Percentiles rank a stretch among this genome's conserved stretches.
Conservation (phyloP, 2,329 filamentous ascomycete species). For the Hysterium pulicare region DNA sequence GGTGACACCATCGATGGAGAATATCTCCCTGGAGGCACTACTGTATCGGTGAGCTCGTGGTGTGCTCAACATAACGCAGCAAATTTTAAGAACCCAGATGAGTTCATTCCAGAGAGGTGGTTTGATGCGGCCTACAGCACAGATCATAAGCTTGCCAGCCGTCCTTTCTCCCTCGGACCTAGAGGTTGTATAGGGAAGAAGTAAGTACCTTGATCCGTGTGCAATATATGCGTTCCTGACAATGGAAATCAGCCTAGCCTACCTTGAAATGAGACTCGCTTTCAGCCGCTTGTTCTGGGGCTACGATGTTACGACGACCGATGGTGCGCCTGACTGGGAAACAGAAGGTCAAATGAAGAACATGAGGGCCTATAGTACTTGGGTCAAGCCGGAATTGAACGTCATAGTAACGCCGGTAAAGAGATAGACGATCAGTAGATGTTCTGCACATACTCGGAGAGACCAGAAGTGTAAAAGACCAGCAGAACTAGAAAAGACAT, state of each 20-base stretch:
- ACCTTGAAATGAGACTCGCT: constrained; percentile 22
- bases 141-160: constrained; percentile 24
- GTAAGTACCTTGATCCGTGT: too few species aligned
- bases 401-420: constrained; percentile 12
- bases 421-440: constrained; percentile 1
- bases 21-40: constrained; percentile 10
- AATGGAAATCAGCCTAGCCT: constrained; percentile 21
- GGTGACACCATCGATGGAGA: constrained; percentile 14
- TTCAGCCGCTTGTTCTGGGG: constrained; percentile 17
- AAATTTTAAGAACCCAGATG: background rate
- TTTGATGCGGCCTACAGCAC: constrained; percentile 22
- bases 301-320: constrained; percentile 15
- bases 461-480: too few species aligned
- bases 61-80: background rate
- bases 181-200: constrained; percentile 34
- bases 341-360: constrained; percentile 19
- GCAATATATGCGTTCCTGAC: too few species aligned
- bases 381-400: constrained; percentile 21
- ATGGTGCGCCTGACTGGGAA: constrained; percentile 17
- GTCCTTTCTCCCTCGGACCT: constrained; percentile 34
- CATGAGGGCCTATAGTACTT: constrained; percentile 15
- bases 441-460: background rate
- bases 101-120: constrained; percentile 35
- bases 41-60: background rate
- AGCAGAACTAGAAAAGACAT: too few species aligned